Percentiles rank a stretch among this genome's conserved stretches.
phyloP scores from a whole-genome alignment of 2,329 filamentous ascomycete genomes.

The Alternaria sp. region DNA sequence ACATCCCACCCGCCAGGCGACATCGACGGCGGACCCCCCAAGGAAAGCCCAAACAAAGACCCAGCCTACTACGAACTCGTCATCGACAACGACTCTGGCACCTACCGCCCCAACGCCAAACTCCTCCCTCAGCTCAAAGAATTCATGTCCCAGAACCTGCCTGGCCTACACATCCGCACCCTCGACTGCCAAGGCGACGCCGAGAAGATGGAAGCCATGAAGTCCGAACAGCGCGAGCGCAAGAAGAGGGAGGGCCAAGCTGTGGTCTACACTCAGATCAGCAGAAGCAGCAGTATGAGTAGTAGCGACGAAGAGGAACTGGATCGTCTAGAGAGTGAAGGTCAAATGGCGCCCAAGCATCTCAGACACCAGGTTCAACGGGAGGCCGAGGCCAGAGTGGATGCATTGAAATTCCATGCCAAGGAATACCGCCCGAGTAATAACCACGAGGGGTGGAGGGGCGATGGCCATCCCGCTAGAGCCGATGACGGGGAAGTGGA shows the following conservation, averaged over 20 bases:
- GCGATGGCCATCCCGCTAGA: conserved; percentile 19
- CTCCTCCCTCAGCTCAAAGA: conserved; percentile 73
- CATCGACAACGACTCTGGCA: conserved; percentile 95
- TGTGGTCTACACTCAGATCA: conserved; percentile 63
- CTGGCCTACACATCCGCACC: conserved; percentile 74
- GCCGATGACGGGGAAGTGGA: conserved; percentile 21
- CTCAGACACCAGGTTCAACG: conserved; percentile 39
- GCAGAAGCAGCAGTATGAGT: conserved; percentile 54
- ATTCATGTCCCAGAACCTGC: conserved; percentile 76
- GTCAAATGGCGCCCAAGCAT: conserved; percentile 30
- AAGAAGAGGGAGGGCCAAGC: conserved; percentile 70
- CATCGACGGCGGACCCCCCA: conserved; percentile 55
- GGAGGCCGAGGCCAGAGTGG: conserved; percentile 29
- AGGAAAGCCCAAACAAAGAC: conserved; percentile 53
- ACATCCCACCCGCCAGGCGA: conserved; percentile 60
- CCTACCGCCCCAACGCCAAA: conserved; percentile 84
- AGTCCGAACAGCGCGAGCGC: conserved; percentile 73
- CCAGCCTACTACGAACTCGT: conserved; percentile 77
- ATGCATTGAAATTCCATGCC: conserved; percentile 33
- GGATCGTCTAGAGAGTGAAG: conserved; percentile 46
- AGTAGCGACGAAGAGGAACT: conserved; percentile 66
- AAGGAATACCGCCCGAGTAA: conserved; percentile 32
- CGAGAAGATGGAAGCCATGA: conserved; percentile 74
- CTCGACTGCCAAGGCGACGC: conserved; percentile 78
- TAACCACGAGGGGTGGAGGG: conserved; percentile 35